Evolutionary conservation across 1,284 basidiomycete genomes (phyloP), one percentile per base, ranked within the genome.

Genomic region (Boletus albobrunnescens): DNA sequence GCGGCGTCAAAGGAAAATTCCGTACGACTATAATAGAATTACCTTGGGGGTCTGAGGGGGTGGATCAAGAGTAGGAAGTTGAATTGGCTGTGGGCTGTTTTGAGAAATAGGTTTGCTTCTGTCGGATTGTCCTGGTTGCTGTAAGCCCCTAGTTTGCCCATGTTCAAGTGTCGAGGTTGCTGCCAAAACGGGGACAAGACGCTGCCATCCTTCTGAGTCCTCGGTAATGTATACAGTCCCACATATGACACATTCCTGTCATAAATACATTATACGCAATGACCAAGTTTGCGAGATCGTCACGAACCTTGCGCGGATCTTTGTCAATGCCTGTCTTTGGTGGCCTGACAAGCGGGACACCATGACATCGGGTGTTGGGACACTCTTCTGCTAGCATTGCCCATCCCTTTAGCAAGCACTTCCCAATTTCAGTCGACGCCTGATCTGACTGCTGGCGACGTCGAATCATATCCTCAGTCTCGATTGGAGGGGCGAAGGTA

Each of bases 331-430:
- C 78, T 31, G 71, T 56, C 61, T 78, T 84, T n/a, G 84, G 84
- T 36, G 82, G 84, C 41, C 84, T 72, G 45, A 87, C 83, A 24
- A 90, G 75, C 24, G 87, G 87, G 11, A 88, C 70, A 13, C 85
- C 86, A 62, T 79, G 84, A 57, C 87, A 90, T 30, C 69, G 67
- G 22, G 59, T 57, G 56, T 78, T 82, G 0, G 79, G 78, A 59
- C 90, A 92, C 67, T 90, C 87, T 41, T 91, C 87, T 33, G 77
- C 86, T 17, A 92, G 72, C 84, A 92, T 87, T 1, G 88, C 80
- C 87, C 87, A 91, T 35, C 89, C 89, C 61, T 80, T 82, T 37
- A 92, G 67, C 51, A 92, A 71, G 24, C 81, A 76, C 51, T 77
- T 81, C 32, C 86, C 89, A 30, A 92, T 87, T 59, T 87, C 85